A percentile compares a stretch with the other conserved stretches of the same genome.
Evolutionary conservation across 2,329 filamentous ascomycete species (phyloP).

Genomic region (Aspergillus pseudoviridinutans): DNA sequence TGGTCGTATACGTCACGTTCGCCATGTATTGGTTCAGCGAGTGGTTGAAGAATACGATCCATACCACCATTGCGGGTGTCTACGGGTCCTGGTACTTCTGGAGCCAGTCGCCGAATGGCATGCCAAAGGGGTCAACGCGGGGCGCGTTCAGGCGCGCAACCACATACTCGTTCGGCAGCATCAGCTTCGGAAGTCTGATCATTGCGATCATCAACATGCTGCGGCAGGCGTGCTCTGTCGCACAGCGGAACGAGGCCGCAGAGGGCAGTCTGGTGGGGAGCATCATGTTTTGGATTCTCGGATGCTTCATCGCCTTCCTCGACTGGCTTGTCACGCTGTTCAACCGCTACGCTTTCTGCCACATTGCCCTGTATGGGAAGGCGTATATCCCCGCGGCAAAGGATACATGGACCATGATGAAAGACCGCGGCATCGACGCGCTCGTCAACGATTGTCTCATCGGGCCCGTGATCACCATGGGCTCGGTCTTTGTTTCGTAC

Average conservation of each 20-base stretch:
- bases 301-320: constrained; percentile 71
- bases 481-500: constrained; percentile 78
- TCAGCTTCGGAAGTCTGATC: constrained; percentile 78
- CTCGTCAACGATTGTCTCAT: constrained; percentile 85
- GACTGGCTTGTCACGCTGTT: constrained; percentile 85
- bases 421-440: constrained; percentile 84
- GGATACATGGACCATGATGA: constrained; percentile 88
- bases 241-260: constrained; percentile 59
- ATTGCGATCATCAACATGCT: constrained; percentile 85
- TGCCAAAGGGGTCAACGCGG: constrained; percentile 73
- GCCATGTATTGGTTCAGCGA: constrained; percentile 93
- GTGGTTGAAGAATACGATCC: constrained; percentile 89
- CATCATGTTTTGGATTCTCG: constrained; percentile 69
- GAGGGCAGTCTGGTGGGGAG: constrained; percentile 65
- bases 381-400: constrained; percentile 82
- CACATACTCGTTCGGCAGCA: constrained; percentile 90
- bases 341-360: constrained; percentile 88
- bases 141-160: constrained; percentile 77
- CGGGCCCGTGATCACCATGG: constrained; percentile 68
- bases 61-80: constrained; percentile 80
- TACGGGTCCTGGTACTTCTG: constrained; percentile 95
- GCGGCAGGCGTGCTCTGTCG: constrained; percentile 77
- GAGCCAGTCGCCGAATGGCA: constrained; percentile 55
- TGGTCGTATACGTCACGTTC: constrained; percentile 84
- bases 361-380: constrained; percentile 91